These are phyloP conservation scores for Elsinoe necatrix DNA, from an alignment of 2,329 filamentous ascomycete species.

Conservation along the genomic window DNA sequence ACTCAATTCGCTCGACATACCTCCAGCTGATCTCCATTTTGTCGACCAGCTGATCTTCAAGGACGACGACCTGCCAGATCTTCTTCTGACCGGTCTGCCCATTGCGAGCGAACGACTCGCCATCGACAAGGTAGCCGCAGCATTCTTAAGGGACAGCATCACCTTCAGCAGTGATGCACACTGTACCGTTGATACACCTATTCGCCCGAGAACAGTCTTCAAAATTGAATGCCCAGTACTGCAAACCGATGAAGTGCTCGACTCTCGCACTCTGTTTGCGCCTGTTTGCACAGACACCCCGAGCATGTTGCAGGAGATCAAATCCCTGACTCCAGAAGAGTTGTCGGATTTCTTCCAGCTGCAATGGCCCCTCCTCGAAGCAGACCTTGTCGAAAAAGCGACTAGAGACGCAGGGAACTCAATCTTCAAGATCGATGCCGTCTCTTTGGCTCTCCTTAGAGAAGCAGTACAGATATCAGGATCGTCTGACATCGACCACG, in stretches of 20 bases:
- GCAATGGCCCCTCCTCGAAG: slow-evolving; percentile 30
- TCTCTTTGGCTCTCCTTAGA: slow-evolving; percentile 22
- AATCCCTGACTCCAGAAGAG: slow-evolving; percentile 16
- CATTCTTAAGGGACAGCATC: slow-evolving; percentile 21
- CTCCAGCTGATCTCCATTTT: not conserved
- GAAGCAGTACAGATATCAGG: slow-evolving; percentile 13
- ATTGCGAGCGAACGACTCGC: slow-evolving; percentile 19
- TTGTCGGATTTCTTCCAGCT: slow-evolving; percentile 34
- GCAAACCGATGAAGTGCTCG: slow-evolving; percentile 37
- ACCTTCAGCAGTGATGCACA: slow-evolving; percentile 7
- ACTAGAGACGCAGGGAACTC: slow-evolving; percentile 24
- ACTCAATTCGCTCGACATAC: not conserved
- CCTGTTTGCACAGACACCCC: not conserved
- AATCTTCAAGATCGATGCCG: slow-evolving; percentile 32
- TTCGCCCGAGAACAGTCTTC: slow-evolving; percentile 16
- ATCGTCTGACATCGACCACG: not conserved
- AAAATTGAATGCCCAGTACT: slow-evolving; percentile 43
- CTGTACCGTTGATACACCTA: slow-evolving; percentile 10
- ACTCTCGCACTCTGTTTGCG: slow-evolving; percentile 25
- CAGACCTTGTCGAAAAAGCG: slow-evolving; percentile 17
- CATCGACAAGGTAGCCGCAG: slow-evolving; percentile 23
- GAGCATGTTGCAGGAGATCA: slow-evolving; percentile 12
- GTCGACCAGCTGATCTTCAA: not conserved
- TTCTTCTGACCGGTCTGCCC: not conserved
- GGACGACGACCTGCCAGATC: not conserved